Evolutionary conservation across 2,329 filamentous ascomycete species (phyloP).

Genomic region (Blumeria graminis): DNA sequence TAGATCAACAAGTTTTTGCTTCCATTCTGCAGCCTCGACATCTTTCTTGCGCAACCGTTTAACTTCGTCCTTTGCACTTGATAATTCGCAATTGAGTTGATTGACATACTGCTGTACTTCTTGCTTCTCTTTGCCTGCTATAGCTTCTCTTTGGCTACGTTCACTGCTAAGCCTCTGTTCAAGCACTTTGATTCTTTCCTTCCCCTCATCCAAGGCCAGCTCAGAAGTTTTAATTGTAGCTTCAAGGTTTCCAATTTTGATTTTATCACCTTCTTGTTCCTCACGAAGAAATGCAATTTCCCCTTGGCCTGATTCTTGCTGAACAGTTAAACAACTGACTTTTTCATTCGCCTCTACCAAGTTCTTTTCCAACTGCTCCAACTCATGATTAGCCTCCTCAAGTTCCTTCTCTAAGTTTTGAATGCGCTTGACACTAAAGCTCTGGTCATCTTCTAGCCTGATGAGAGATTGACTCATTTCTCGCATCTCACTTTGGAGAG

Average conservation of each 20-base stretch:
- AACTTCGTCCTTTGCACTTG: slow-evolving; percentile 63
- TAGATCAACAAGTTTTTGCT: slow-evolving; percentile 69
- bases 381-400: slow-evolving; percentile 60
- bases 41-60: slow-evolving; percentile 67
- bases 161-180: slow-evolving; percentile 58
- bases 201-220: slow-evolving; percentile 59
- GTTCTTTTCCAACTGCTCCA: slow-evolving; percentile 64
- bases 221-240: slow-evolving; percentile 59
- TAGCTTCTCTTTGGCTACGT: slow-evolving; percentile 61
- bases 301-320: slow-evolving; percentile 75
- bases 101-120: slow-evolving; percentile 86
- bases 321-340: slow-evolving; percentile 64
- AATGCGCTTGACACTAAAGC: slow-evolving; percentile 54
- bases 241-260: slow-evolving; percentile 86
- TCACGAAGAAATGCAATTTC: slow-evolving; percentile 91
- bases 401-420: slow-evolving; percentile 65
- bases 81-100: slow-evolving; percentile 69
- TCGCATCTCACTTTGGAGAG: slow-evolving; percentile 85
- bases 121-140: slow-evolving; percentile 75
- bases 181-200: slow-evolving; percentile 47
- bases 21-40: slow-evolving; percentile 75
- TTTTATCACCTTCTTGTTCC: slow-evolving; percentile 93
- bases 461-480: slow-evolving; percentile 71
- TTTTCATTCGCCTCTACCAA: slow-evolving; percentile 71
- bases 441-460: slow-evolving; percentile 70